Evolutionary conservation across 106 monocot species (phyloP).

Genomic region (Dioscorea alata): DNA sequence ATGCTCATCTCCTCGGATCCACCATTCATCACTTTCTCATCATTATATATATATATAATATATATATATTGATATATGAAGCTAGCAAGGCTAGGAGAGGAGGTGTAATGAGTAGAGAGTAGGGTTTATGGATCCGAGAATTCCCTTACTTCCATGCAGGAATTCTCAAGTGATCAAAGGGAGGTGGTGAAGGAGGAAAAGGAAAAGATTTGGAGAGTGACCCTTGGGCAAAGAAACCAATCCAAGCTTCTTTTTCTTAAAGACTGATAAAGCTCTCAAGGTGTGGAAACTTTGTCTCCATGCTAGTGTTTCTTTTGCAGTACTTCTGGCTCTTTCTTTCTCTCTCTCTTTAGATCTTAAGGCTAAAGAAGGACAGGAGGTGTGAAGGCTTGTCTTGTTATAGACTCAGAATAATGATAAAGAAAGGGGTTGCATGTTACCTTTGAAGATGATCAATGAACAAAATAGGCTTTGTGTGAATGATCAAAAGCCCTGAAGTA

Average conservation of each 20-base stretch:
- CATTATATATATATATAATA: conserved; percentile 13
- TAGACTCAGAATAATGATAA: neutral
- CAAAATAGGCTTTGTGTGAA: neutral
- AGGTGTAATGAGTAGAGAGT: conserved; percentile 8
- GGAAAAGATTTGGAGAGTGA: conserved; percentile 11
- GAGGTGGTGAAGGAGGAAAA: neutral
- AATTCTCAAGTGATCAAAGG: conserved; percentile 1
- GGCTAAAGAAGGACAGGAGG: neutral
- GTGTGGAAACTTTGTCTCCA: conserved; percentile 64
- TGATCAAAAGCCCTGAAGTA: neutral
- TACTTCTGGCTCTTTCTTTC: no score
- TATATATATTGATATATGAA: neutral
- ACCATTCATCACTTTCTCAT: conserved; percentile 40
- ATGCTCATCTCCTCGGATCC: conserved; percentile 31
- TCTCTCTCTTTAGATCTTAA: conserved; percentile 3
- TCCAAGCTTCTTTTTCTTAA: conserved; percentile 22
- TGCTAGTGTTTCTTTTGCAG: conserved; percentile 22
- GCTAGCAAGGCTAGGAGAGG: neutral
- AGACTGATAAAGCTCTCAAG: conserved; percentile 27
- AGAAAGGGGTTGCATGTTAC: neutral
- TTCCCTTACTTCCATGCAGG: conserved; percentile 60
- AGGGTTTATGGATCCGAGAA: conserved; percentile 41
- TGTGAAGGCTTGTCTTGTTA: neutral
- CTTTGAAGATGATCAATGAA: neutral
- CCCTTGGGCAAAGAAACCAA: conserved; percentile 3